These are phyloP conservation scores for Vitis labrusca DNA, from an alignment of 164 flowering plant species.

Conservation along the genomic window DNA sequence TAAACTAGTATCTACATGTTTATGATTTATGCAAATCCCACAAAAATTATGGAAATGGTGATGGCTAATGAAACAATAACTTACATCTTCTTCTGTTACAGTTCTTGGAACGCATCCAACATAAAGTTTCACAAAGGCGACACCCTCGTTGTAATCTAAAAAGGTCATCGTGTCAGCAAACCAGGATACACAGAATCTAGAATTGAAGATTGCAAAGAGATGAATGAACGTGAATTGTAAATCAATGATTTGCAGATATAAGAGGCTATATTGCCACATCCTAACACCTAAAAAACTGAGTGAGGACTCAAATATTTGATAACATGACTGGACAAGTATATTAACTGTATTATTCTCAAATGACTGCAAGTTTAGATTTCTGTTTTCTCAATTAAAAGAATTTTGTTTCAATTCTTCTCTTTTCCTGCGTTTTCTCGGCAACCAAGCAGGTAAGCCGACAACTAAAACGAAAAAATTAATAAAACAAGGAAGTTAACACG, in stretches of 20 bases:
- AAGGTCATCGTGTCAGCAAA: not conserved
- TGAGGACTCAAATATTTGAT: no score
- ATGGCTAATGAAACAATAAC: slow-evolving; percentile 14
- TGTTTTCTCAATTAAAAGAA: no score
- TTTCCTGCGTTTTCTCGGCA: no score
- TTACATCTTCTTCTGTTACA: slow-evolving; percentile 48
- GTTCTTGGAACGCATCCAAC: slow-evolving; percentile 50
- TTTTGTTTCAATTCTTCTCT: not conserved
- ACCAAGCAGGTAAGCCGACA: not conserved
- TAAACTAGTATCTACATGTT: no score
- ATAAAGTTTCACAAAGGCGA: slow-evolving; percentile 42
- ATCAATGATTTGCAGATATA: not conserved
- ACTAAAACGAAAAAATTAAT: not conserved
- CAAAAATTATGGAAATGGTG: not conserved
- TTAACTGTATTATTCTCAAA: no score
- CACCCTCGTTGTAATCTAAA: slow-evolving; percentile 31
- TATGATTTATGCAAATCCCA: no score
- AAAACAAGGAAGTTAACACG: slow-evolving; percentile 3
- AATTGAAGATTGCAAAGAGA: not conserved
- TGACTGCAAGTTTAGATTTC: no score
- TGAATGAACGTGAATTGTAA: not conserved
- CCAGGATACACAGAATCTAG: not conserved
- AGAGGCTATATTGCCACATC: no score
- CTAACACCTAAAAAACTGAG: no score
- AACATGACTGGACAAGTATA: no score